phyloP scores from a whole-genome alignment of 805 yeast species.

The Kregervanrija delftensis region DNA sequence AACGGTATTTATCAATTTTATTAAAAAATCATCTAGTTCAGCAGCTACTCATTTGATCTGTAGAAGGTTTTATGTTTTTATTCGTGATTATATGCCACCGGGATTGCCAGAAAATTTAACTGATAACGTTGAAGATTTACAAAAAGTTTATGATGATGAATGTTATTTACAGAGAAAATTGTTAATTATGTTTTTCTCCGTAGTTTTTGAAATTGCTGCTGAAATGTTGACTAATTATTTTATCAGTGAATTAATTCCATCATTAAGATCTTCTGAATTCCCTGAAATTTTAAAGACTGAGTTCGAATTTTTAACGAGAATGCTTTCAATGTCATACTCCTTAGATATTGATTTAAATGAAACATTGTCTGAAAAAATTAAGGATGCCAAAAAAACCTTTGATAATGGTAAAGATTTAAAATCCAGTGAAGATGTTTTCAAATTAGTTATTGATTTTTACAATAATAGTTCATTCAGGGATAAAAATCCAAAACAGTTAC shows the following conservation, averaged over 20 bases:
- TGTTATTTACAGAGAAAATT: slow-evolving; percentile 56
- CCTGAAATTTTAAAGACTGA: neutral
- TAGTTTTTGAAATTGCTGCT: slow-evolving; percentile 20
- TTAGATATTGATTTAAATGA: slow-evolving; percentile 57
- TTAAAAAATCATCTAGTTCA: slow-evolving; percentile 33
- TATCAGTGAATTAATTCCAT: neutral
- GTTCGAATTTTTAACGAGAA: slow-evolving; percentile 18
- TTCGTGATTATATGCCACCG: slow-evolving; percentile 51
- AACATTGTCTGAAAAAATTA: slow-evolving; percentile 30
- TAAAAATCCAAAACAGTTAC: slow-evolving; percentile 10
- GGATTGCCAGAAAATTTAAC: slow-evolving; percentile 31
- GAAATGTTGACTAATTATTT: slow-evolving; percentile 1
- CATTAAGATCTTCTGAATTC: neutral
- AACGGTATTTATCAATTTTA: slow-evolving; percentile 47
- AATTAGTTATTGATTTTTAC: slow-evolving; percentile 33
- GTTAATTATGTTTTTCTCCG: slow-evolving; percentile 49
- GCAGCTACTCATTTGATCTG: slow-evolving; percentile 29
- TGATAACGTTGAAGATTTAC: slow-evolving; percentile 31
- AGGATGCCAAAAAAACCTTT: slow-evolving; percentile 38
- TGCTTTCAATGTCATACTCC: slow-evolving; percentile 44
- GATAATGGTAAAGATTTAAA: slow-evolving; percentile 17
- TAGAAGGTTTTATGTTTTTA: slow-evolving; percentile 59
- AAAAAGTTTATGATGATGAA: slow-evolving; percentile 45
- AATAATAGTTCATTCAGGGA: slow-evolving; percentile 22
- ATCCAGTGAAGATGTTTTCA: slow-evolving; percentile 34